These are phyloP conservation scores for Flaveria linearis DNA, from an alignment of 129 eudicot species.

Conservation along the genomic window DNA sequence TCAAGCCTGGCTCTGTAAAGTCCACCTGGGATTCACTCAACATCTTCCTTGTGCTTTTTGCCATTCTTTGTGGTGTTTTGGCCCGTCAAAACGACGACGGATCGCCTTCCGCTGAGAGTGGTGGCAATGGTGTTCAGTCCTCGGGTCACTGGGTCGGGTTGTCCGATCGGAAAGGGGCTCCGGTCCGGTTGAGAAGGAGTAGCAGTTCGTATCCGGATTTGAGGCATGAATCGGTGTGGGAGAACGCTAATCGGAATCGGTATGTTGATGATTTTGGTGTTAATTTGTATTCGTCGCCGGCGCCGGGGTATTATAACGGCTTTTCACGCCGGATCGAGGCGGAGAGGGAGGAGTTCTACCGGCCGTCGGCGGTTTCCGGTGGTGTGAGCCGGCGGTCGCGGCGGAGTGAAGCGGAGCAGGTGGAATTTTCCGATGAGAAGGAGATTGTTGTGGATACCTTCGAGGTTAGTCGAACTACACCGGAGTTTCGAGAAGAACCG, in stretches of 20 bases:
- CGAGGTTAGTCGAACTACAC: constrained; percentile 20
- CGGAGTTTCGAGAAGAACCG: constrained; percentile 18
- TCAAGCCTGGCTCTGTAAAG: constrained; percentile 54
- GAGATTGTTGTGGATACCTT: constrained; percentile 68
- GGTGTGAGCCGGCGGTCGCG: constrained; percentile 6
- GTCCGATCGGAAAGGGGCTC: constrained; percentile 25
- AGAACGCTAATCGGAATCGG: constrained; percentile 40
- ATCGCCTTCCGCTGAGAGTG: constrained; percentile 8
- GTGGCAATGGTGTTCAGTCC: constrained; percentile 1
- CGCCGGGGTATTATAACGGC: constrained; percentile 2
- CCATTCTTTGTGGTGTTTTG: constrained; percentile 77
- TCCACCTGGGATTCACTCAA: constrained; percentile 74
- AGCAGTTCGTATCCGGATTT: constrained; percentile 83
- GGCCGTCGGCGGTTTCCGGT: constrained; percentile 5
- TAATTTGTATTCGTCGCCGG: constrained; percentile 17
- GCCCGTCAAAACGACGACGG: constrained; percentile 64
- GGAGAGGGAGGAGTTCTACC: constrained; percentile 9
- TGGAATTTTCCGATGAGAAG: constrained; percentile 38
- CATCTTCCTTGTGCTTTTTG: constrained; percentile 60
- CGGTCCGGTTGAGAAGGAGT: constrained; percentile 54
- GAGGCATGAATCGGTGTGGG: constrained; percentile 53
- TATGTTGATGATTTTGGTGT: constrained; percentile 63
- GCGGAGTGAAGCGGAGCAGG: constrained; percentile 30
- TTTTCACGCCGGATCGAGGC: constrained; percentile 27
- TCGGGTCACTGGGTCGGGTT: constrained; percentile 44